Conservation (phyloP, 1,139 yeast genomes). For the Torulaspora globosa region DNA sequence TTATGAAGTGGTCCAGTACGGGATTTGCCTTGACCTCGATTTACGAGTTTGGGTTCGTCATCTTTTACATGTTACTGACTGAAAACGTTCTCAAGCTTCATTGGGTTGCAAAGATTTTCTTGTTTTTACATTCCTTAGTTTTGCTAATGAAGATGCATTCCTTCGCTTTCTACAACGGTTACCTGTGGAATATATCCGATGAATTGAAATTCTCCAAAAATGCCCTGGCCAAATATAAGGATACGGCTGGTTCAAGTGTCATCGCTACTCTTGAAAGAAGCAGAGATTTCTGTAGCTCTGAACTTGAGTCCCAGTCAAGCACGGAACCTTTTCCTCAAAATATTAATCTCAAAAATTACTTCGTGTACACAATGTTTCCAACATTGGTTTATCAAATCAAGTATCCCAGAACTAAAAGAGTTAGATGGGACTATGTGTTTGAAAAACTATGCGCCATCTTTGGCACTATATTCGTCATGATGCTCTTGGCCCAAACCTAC, state of each 20-base stretch:
- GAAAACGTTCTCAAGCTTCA: slow-evolving; percentile 50
- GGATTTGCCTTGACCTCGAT: slow-evolving; percentile 61
- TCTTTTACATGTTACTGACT: slow-evolving; percentile 49
- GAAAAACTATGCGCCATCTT: slow-evolving; percentile 74
- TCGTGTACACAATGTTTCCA: slow-evolving; percentile 84
- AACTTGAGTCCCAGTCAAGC: slow-evolving; percentile 48
- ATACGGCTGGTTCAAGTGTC: slow-evolving; percentile 28
- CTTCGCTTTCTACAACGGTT: slow-evolving; percentile 83
- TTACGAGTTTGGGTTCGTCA: slow-evolving; percentile 51
- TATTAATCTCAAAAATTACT: slow-evolving; percentile 61
- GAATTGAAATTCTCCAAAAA: slow-evolving; percentile 52
- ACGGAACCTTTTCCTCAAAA: slow-evolving; percentile 60
- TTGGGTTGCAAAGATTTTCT: slow-evolving; percentile 85
- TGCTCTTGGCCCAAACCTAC: slow-evolving; percentile 70
- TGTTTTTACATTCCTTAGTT: slow-evolving; percentile 78
- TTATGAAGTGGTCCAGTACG: slow-evolving; percentile 51
- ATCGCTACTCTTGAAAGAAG: slow-evolving; percentile 43
- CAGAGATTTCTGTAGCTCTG: slow-evolving; percentile 59
- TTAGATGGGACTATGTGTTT: slow-evolving; percentile 68
- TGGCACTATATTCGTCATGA: slow-evolving; percentile 82
- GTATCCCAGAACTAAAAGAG: slow-evolving; percentile 67
- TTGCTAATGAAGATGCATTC: slow-evolving; percentile 91
- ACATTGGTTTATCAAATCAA: slow-evolving; percentile 76
- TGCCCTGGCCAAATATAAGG: slow-evolving; percentile 29
- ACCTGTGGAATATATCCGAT: slow-evolving; percentile 62